Conservation (phyloP, 1,284 basidiomycete species). For the Microbotryum lychnidis-dioicae region DNA sequence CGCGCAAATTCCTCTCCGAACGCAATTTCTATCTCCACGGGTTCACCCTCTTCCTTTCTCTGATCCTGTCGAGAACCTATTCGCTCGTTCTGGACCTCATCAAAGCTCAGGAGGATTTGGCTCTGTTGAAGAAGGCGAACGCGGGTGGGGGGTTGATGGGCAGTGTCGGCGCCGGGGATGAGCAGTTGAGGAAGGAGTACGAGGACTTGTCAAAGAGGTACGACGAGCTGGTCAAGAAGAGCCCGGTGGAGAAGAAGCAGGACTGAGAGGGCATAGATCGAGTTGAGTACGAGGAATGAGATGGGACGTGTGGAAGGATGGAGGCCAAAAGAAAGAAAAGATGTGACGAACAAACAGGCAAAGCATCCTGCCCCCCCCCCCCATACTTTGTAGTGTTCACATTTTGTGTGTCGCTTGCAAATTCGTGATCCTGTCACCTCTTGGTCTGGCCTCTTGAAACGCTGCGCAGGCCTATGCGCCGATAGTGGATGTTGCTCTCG, state of each 20-base stretch:
- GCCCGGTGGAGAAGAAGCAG: conserved; percentile 12
- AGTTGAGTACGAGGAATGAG: not conserved
- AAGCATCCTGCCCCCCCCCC: too few species aligned
- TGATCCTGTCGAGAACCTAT: conserved; percentile 43
- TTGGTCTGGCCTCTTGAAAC: too few species aligned
- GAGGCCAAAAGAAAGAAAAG: too few species aligned
- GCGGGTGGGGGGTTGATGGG: not conserved
- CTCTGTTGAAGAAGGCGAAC: conserved; percentile 23
- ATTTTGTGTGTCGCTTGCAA: too few species aligned
- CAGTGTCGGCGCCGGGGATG: conserved; percentile 4
- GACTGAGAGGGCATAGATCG: not conserved
- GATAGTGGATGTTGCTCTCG: too few species aligned
- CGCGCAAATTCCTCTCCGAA: conserved; percentile 37
- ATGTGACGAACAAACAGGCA: too few species aligned
- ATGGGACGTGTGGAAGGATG: too few species aligned
- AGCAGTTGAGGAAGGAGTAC: conserved; percentile 2
- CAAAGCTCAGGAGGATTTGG: conserved; percentile 44
- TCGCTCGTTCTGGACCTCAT: conserved; percentile 44
- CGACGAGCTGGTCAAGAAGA: conserved; percentile 7
- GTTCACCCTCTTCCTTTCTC: conserved; percentile 42
- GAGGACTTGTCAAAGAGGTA: too few species aligned
- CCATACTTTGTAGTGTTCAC: too few species aligned
- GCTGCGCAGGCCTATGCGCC: too few species aligned
- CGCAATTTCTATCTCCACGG: conserved; percentile 37
- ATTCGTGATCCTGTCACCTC: too few species aligned